Conservation (phyloP, 1,284 basidiomycete species). For the Laetiporus sulphureus region DNA sequence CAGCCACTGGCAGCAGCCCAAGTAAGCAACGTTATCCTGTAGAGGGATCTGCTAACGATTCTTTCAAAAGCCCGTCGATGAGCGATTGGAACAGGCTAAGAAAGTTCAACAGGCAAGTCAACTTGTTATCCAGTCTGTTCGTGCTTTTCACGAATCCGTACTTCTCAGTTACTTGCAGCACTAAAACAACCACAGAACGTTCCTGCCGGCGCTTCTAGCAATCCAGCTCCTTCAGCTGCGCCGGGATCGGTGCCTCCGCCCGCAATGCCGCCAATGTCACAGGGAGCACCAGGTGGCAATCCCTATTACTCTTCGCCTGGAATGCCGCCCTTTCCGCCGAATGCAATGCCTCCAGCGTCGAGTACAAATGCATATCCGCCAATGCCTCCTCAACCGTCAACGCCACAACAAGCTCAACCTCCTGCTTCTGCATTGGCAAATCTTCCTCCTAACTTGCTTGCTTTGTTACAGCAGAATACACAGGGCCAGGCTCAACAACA, state of each 20-base stretch:
- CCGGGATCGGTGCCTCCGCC: conserved; percentile 28
- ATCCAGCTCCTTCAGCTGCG: conserved; percentile 18
- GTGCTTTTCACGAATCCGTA: conserved; percentile 7
- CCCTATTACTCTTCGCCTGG: conserved; percentile 15
- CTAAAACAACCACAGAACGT: conserved; percentile 59
- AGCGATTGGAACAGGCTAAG: conserved; percentile 75
- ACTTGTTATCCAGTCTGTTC: neutral
- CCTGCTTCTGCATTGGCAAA: conserved; percentile 10
- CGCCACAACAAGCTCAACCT: conserved; percentile 9
- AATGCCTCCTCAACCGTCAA: conserved; percentile 12
- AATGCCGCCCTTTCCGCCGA: conserved; percentile 10
- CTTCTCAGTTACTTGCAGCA: conserved; percentile 55
- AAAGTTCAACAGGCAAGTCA: conserved; percentile 64
- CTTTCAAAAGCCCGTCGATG: conserved; percentile 38
- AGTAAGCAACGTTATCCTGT: conserved; percentile 14
- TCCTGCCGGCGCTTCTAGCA: conserved; percentile 10
- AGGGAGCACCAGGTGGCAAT: conserved; percentile 17
- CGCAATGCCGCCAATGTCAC: conserved; percentile 28
- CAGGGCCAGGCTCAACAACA: conserved; percentile 13
- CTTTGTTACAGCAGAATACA: conserved; percentile 21
- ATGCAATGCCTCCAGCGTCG: conserved; percentile 6
- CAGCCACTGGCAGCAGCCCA: conserved; percentile 22
- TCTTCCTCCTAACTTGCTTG: conserved; percentile 25
- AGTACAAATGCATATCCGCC: conserved; percentile 12
- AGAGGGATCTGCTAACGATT: neutral